Conservation (phyloP, 345 rosid species). For the Pseudoturritis turrita region DNA sequence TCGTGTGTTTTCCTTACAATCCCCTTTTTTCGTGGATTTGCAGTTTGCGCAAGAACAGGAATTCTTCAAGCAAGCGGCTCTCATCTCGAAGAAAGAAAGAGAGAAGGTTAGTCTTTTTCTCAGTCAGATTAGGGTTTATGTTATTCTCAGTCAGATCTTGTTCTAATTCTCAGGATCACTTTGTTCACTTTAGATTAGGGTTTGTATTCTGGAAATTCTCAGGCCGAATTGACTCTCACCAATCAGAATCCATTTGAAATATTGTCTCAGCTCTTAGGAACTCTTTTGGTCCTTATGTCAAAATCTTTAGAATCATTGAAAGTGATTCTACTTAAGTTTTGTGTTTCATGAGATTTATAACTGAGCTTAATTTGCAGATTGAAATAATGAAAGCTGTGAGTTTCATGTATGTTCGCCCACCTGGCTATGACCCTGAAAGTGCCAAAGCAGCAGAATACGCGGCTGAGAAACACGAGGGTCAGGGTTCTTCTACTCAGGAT, state of each 20-base stretch:
- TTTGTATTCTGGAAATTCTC: background rate
- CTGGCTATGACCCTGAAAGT: constrained; percentile 92
- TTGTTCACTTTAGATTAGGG: constrained; percentile 2
- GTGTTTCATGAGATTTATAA: background rate
- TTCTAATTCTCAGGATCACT: background rate
- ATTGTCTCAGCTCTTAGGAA: background rate
- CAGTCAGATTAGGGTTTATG: constrained; percentile 15
- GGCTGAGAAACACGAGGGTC: constrained; percentile 43
- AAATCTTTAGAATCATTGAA: background rate
- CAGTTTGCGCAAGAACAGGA: constrained; percentile 98
- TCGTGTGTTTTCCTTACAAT: background rate
- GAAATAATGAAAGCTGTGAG: constrained; percentile 96
- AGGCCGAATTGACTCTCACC: background rate
- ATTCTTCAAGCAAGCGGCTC: constrained; percentile 92
- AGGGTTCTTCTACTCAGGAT: constrained; percentile 27
- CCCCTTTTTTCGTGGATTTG: background rate
- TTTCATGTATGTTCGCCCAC: constrained; percentile 97
- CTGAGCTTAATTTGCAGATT: constrained; percentile 38
- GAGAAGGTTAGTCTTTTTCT: constrained; percentile 53
- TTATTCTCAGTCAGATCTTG: constrained; percentile 13
- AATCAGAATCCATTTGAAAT: background rate
- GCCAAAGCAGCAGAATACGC: constrained; percentile 92
- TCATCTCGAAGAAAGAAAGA: constrained; percentile 88
- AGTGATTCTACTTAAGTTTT: background rate
- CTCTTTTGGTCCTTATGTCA: background rate